A percentile compares a stretch with the other conserved stretches of the same genome.
These are phyloP conservation scores for Zygnema cylindricum DNA, from an alignment of 139 green algal genomes.

Conservation along the genomic window DNA sequence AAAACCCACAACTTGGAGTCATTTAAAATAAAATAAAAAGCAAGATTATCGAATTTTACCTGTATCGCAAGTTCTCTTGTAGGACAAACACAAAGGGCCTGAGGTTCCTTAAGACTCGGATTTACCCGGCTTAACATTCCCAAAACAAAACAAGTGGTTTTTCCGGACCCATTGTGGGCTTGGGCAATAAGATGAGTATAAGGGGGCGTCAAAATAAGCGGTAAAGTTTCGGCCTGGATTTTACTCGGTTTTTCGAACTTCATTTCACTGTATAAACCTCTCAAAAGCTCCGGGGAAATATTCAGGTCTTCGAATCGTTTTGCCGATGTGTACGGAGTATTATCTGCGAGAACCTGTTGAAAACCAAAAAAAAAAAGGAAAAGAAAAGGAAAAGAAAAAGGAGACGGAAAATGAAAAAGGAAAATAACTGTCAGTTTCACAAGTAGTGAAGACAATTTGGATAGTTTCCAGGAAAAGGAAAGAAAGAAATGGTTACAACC, in stretches of 20 bases:
- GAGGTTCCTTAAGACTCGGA: conserved; percentile 70
- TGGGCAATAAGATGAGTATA: conserved; percentile 87
- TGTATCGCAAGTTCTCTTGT: conserved; percentile 93
- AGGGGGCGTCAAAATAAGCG: conserved; percentile 93
- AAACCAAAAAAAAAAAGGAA: neutral
- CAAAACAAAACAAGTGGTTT: conserved; percentile 98
- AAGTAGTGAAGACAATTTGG: neutral
- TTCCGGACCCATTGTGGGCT: conserved; percentile 97
- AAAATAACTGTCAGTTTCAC: neutral
- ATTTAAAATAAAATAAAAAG: conserved; percentile 1
- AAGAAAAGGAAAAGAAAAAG: neutral
- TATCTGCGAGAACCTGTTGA: conserved; percentile 43
- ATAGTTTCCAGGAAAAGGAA: neutral
- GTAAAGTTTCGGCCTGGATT: conserved; percentile 94
- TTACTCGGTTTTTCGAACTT: conserved; percentile 93
- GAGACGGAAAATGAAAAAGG: neutral
- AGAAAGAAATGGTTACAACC: too few relatives aligned
- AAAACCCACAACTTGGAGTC: neutral
- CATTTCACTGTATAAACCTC: conserved; percentile 97
- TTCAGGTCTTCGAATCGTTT: conserved; percentile 88
- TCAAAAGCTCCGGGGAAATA: conserved; percentile 77
- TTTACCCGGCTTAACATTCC: conserved; percentile 95
- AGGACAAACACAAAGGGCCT: conserved; percentile 96
- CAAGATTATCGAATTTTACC: conserved; percentile 4
- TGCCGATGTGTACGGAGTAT: conserved; percentile 81